These are phyloP conservation scores for Clitocybe nebularis DNA, from an alignment of 1,284 basidiomycete genomes.

Conservation along the genomic window DNA sequence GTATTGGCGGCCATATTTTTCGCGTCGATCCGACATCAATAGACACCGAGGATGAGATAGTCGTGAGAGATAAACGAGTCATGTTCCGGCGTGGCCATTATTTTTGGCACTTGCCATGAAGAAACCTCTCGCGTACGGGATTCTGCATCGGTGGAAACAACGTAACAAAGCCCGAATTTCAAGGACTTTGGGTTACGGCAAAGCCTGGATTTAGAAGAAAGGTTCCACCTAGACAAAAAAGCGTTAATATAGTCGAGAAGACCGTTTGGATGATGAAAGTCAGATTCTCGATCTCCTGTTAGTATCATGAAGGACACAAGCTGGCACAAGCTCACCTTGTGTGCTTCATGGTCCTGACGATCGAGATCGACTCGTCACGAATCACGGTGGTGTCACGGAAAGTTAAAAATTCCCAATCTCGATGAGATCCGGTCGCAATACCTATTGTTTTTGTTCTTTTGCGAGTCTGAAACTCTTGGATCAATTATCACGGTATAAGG, in stretches of 20 bases:
- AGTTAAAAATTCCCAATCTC: too few relatives aligned
- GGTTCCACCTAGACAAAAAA: background rate
- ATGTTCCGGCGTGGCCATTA: background rate
- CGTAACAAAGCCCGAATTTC: background rate
- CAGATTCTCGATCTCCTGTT: slow-evolving; percentile 2
- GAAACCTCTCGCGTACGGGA: background rate
- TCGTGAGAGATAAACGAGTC: slow-evolving; percentile 1
- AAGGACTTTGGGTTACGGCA: background rate
- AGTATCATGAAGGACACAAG: too few relatives aligned
- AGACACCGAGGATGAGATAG: background rate
- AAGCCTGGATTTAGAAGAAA: background rate
- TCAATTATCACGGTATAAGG: background rate
- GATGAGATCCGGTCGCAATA: background rate
- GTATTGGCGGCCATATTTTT: background rate
- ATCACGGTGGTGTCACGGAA: too few relatives aligned
- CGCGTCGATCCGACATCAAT: background rate
- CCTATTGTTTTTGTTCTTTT: background rate
- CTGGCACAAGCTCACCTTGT: too few relatives aligned
- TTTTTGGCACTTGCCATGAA: background rate
- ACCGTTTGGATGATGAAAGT: background rate
- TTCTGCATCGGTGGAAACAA: background rate
- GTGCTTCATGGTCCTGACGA: too few relatives aligned
- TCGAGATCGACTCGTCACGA: too few relatives aligned
- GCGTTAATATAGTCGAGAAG: background rate
- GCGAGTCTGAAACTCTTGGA: background rate